A percentile compares a stretch with the other conserved stretches of the same genome.
Evolutionary conservation across 83 land plant genomes (phyloP).

Genomic region (Thuja plicata): DNA sequence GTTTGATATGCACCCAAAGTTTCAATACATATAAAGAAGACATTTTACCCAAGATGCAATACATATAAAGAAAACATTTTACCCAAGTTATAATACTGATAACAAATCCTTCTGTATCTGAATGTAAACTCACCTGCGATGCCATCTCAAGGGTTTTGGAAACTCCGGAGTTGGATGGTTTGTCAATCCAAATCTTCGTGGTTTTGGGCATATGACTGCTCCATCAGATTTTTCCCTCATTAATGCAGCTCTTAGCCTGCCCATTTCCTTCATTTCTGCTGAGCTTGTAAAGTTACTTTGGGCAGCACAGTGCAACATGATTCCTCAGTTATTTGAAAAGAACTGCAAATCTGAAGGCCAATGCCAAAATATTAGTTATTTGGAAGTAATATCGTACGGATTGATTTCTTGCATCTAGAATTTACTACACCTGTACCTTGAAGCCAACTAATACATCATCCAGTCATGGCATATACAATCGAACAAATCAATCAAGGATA

Average conservation of each 20-base stretch:
- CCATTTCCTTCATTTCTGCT: conserved; percentile 15
- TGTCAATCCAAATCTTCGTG: conserved; percentile 37
- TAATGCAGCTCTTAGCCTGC: conserved; percentile 13
- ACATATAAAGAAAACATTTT: not conserved
- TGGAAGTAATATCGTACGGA: not conserved
- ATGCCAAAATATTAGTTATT: not conserved
- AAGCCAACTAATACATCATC: not conserved
- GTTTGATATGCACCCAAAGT: not conserved
- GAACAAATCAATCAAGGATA: not conserved
- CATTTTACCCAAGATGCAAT: not conserved
- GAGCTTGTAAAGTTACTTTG: not conserved
- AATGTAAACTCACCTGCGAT: conserved; percentile 28
- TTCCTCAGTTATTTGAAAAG: not conserved
- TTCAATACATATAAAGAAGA: not conserved
- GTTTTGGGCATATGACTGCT: conserved; percentile 55
- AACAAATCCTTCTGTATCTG: not conserved
- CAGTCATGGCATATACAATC: not conserved
- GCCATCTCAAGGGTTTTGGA: conserved; percentile 41
- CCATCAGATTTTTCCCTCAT: not conserved
- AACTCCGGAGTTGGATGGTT: conserved; percentile 15
- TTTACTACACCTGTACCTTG: not conserved
- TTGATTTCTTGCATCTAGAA: not conserved
- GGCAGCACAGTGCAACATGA: conserved; percentile 1
- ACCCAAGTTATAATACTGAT: not conserved
- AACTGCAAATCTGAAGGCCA: not conserved